phyloP scores from a whole-genome alignment of 2,329 filamentous ascomycete genomes.

The Salinomyces thailandicus region DNA sequence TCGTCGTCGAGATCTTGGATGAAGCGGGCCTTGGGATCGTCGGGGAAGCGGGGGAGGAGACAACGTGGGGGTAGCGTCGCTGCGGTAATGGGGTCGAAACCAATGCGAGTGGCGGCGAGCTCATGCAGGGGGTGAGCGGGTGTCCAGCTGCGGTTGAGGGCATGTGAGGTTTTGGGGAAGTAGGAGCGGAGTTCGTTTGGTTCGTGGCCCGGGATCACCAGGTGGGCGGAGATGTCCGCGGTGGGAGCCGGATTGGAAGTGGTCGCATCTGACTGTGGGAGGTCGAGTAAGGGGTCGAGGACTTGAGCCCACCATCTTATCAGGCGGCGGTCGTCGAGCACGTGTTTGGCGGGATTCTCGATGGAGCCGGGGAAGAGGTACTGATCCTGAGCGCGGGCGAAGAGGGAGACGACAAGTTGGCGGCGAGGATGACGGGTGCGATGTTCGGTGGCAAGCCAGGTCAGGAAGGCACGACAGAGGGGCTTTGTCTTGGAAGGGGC shows the following conservation, averaged over 20 bases:
- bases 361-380: conserved; percentile 92
- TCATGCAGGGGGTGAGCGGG: conserved; percentile 63
- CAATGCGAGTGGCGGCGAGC: conserved; percentile 46
- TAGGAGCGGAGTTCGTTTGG: conserved; percentile 69
- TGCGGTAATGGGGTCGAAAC: conserved; percentile 21
- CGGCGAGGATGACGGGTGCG: conserved; percentile 37
- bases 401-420: conserved; percentile 67
- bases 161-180: conserved; percentile 47
- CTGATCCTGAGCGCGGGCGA: conserved; percentile 82
- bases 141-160: conserved; percentile 30
- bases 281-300: conserved; percentile 59
- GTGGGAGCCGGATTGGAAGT: not conserved
- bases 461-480: conserved; percentile 61
- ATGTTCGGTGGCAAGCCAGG: conserved; percentile 56
- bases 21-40: conserved; percentile 89
- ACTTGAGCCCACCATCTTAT: conserved; percentile 95
- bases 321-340: conserved; percentile 78
- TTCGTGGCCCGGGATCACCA: conserved; percentile 81
- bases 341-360: conserved; percentile 75
- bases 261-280: not conserved
- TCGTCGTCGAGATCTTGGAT: conserved; percentile 83
- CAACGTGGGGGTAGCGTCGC: conserved; percentile 60
- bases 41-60: conserved; percentile 80
- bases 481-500: not conserved
- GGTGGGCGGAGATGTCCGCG: conserved; percentile 49